These are phyloP conservation scores for Aspergillus fumigatiaffinis DNA, from an alignment of 2,329 filamentous ascomycete genomes.

Conservation along the genomic window DNA sequence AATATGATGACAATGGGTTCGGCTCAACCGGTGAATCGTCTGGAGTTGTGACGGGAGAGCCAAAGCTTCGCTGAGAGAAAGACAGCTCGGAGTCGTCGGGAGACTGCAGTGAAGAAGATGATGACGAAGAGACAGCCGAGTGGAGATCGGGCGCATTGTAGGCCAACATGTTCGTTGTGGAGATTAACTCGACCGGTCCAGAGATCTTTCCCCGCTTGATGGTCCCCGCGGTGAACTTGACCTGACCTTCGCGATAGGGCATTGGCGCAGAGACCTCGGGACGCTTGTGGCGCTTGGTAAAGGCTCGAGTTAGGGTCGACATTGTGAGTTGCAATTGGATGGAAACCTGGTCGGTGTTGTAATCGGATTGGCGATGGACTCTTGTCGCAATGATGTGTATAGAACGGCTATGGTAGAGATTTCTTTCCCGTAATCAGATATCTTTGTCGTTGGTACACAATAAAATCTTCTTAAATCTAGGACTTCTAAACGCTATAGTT, in stretches of 20 bases:
- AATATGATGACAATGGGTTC: constrained; percentile 56
- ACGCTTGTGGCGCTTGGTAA: constrained; percentile 47
- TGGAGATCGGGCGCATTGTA: constrained; percentile 87
- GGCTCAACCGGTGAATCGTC: constrained; percentile 48
- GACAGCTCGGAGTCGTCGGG: constrained; percentile 66
- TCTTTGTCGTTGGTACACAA: constrained; percentile 4
- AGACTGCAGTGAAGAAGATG: constrained; percentile 54
- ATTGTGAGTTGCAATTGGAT: constrained; percentile 21
- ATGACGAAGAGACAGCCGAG: constrained; percentile 40
- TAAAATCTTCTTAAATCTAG: constrained; percentile 15
- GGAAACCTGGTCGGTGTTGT: background rate
- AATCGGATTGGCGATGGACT: background rate
- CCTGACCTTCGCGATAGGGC: constrained; percentile 43
- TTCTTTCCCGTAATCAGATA: constrained; percentile 3
- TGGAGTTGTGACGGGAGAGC: constrained; percentile 48
- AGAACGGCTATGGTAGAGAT: constrained; percentile 3
- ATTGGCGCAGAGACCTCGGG: constrained; percentile 43
- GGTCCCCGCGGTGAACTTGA: constrained; percentile 41
- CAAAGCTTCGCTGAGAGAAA: constrained; percentile 45
- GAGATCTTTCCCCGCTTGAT: constrained; percentile 64
- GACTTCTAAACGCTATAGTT: constrained; percentile 6
- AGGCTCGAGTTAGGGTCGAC: constrained; percentile 42
- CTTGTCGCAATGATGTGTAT: constrained; percentile 3
- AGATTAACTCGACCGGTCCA: constrained; percentile 76
- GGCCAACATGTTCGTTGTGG: constrained; percentile 93